Evolutionary conservation across 805 yeast genomes (phyloP).

Genomic region (Myxozyma neglecta): DNA sequence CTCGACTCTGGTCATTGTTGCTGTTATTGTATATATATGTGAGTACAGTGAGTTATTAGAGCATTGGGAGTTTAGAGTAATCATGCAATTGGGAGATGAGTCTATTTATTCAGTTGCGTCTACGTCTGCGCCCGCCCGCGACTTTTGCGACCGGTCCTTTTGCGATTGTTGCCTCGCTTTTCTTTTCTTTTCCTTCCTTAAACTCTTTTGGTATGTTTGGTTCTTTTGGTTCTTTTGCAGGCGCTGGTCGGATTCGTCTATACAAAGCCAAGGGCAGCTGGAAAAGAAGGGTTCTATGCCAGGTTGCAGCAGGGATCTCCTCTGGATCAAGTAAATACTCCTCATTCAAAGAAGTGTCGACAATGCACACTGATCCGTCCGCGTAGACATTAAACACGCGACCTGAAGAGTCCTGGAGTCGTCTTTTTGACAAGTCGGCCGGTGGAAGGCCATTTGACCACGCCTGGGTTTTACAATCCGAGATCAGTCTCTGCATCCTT

Average conservation of each 20-base stretch:
- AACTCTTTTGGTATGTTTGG: no score
- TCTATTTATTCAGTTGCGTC: no score
- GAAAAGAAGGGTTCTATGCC: slow-evolving; percentile 40
- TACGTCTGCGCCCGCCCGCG: no score
- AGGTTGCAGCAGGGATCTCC: slow-evolving; percentile 38
- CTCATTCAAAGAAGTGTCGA: slow-evolving; percentile 20
- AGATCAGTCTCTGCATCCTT: slow-evolving; percentile 46
- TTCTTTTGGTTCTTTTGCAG: background rate
- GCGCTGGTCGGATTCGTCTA: background rate
- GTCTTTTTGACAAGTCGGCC: slow-evolving; percentile 30
- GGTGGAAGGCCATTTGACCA: slow-evolving; percentile 35
- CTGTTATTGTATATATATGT: background rate
- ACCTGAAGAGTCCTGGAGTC: slow-evolving; percentile 19
- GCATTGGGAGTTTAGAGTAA: no score
- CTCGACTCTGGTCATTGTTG: slow-evolving; percentile 4
- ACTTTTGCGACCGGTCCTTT: no score
- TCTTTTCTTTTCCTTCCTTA: no score
- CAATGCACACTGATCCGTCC: slow-evolving; percentile 34
- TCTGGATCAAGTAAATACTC: slow-evolving; percentile 38
- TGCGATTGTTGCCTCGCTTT: no score
- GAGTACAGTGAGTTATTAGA: no score
- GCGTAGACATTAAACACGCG: slow-evolving; percentile 41
- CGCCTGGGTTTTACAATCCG: slow-evolving; percentile 40
- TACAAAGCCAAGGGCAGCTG: slow-evolving; percentile 33
- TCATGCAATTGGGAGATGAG: no score